Evolutionary conservation across 2,329 filamentous ascomycete species (phyloP), one percentile per base, ranked within the genome.

Genomic region (Aspergillus quadrilineatus): DNA sequence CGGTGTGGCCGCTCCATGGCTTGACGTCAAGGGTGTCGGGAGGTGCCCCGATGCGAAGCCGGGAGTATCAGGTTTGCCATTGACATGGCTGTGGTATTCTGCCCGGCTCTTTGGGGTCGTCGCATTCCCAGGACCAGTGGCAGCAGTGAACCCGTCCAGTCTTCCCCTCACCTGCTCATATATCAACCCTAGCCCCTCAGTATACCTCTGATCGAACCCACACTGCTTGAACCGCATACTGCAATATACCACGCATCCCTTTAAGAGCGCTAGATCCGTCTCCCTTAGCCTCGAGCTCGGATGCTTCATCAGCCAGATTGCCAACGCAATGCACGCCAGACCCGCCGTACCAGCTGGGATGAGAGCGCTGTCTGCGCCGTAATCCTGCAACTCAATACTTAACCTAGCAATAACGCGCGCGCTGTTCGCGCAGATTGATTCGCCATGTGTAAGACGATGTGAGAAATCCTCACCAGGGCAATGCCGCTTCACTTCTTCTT

Each of bases 291-390:
- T n/a, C 1, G 57, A 56, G 0, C 29, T 51, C 0, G 55, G 55
- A 36, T 60, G 52, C 15, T 62, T 62, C 39, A 62, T 55, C n/a
- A 62, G 53, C 30, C 54, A 53, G 1, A 62, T 60, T 0, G 55
- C 60, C 3, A 62, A 22, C 0, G 55, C 55, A 6, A 62, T 62
- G 28, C 58, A 60, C 1, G 60, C 58, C 4, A 62, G 26, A 4
- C 58, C 26, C 3, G 53, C 39, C 0, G 55, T 32, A 0, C 50
- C 55, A 14, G 41, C 53, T 0, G 58, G 50, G 4, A 62, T 56
- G 3, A 60, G 50, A 9, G 46, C 47, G 32, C 55, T 58, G 10
- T 57, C 53, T 0, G 50, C 26, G 10, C 34, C 50, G 1, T 50
- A 46, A 9, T 60, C 60, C 0, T 47, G 52, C 9, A 62, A 15